These are phyloP conservation scores for Neurospora discreta DNA, from an alignment of 495 filamentous ascomycete genomes.

Conservation along the genomic window DNA sequence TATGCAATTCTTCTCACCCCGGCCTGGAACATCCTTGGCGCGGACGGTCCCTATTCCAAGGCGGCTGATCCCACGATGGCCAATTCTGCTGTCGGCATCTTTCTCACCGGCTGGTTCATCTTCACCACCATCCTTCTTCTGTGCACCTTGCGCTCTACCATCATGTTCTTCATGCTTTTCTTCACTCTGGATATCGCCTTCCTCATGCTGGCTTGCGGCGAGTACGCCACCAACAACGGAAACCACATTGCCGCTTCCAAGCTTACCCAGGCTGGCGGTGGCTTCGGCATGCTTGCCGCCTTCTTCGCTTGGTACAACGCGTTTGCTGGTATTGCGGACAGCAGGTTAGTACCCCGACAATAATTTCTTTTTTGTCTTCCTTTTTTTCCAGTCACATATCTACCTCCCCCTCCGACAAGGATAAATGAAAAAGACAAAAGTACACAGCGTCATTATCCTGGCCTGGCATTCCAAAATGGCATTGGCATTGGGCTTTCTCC, in stretches of 20 bases:
- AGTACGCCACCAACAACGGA: slow-evolving; percentile 41
- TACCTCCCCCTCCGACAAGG: background rate
- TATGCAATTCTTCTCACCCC: slow-evolving; percentile 85
- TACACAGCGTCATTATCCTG: background rate
- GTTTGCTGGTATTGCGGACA: slow-evolving; percentile 88
- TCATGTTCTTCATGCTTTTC: slow-evolving; percentile 95
- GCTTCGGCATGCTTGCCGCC: slow-evolving; percentile 78
- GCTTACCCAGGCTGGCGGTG: slow-evolving; percentile 69
- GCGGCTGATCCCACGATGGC: slow-evolving; percentile 23
- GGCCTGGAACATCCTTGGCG: slow-evolving; percentile 44
- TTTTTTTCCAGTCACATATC: slow-evolving; percentile 1
- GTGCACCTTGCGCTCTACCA: slow-evolving; percentile 84
- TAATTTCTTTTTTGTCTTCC: slow-evolving; percentile 3
- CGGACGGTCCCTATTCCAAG: slow-evolving; percentile 37
- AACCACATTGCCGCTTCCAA: slow-evolving; percentile 10
- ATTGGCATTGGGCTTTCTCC: background rate
- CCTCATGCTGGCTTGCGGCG: slow-evolving; percentile 70
- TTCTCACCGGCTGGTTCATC: slow-evolving; percentile 94
- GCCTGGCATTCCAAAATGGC: too few relatives aligned
- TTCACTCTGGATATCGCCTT: slow-evolving; percentile 88
- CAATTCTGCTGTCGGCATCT: slow-evolving; percentile 67
- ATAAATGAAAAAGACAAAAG: background rate
- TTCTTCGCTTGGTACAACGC: slow-evolving; percentile 97
- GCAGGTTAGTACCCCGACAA: slow-evolving; percentile 42
- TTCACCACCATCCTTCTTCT: slow-evolving; percentile 84